Base-by-base conservation (phyloP, 805 yeast genomes). In the Ogataea methylovora region DNA sequence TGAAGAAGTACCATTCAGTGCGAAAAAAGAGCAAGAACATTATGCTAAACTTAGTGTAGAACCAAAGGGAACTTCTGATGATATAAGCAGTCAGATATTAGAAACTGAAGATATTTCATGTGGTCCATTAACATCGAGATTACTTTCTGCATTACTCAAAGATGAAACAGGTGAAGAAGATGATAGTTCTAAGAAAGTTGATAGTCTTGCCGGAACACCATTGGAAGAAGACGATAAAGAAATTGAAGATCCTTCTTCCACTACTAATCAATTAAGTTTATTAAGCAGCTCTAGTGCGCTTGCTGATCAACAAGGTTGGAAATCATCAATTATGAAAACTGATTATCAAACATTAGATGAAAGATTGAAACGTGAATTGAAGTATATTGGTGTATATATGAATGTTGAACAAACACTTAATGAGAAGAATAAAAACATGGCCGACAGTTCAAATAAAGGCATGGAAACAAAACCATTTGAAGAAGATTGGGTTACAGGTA, bases 281-380 rank as follows among this genome's bases (percentile, higher is more conserved):
- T 35, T 38, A 12, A 38, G 49, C 4, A 33, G 38, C 2, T 52
- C 58, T 13, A 42, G 55, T 22, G 38, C 50, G n/a, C 37, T 49
- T 24, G 56, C 62, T 10, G 71, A 51, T 44, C 75, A 51, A 40
- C 74, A 53, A 35, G 69, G 70, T 2, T 69, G 73, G 72, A 67
- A 65, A 40, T 62, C 68, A 5, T 60, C 65, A 15, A 47, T 45
- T 53, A 63, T 50, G 37, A 68, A 60, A 51, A 66, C 73, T 3
- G 95, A 86, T 48, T 92, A 85, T 54, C 71, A 71, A 27, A 70
- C 88, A 1, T 70, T 92, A 24, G 99, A 92, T 50, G 95, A 90
- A 45, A 63, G 97, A 24, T 61, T 92, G 37, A 82, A 84, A 52
- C 68, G 95, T 30, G 98, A 92, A 54, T 65, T 92, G 46, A 78